Conservation (phyloP, 495 filamentous ascomycete genomes). For the Lasiosphaeria miniovina region DNA sequence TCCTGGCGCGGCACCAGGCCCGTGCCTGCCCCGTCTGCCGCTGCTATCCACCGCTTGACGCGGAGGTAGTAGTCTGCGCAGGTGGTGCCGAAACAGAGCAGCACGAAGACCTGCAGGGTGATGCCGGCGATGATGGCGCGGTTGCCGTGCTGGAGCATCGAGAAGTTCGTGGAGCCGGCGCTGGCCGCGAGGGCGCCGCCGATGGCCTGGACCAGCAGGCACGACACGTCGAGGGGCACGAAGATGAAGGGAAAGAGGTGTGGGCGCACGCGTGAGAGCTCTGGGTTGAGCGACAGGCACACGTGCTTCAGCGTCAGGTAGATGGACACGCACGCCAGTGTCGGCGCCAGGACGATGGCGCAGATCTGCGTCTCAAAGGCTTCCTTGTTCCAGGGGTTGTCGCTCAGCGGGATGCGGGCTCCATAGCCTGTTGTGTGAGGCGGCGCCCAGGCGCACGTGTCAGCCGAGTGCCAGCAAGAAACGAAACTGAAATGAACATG, state of each 20-base stretch:
- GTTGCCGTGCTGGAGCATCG: constrained; percentile 48
- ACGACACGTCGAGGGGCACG: constrained; percentile 63
- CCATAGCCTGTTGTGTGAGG: constrained; percentile 50
- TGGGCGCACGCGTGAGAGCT: constrained; percentile 54
- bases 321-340: constrained; percentile 61
- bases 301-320: constrained; percentile 69
- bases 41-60: constrained; percentile 30
- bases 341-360: constrained; percentile 63
- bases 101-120: constrained; percentile 63
- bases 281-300: constrained; percentile 52
- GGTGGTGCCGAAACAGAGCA: constrained; percentile 54
- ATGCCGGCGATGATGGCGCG: constrained; percentile 71
- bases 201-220: constrained; percentile 60
- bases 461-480: neutral
- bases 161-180: constrained; percentile 38
- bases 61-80: constrained; percentile 50
- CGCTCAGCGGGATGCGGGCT: constrained; percentile 55
- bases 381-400: constrained; percentile 56
- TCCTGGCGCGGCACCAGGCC: constrained; percentile 1
- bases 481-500: no score
- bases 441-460: neutral
- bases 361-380: constrained; percentile 68
- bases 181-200: constrained; percentile 61
- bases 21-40: constrained; percentile 19
- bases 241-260: constrained; percentile 61